Percentiles rank a stretch among this genome's conserved stretches.
phyloP scores from a whole-genome alignment of 2,329 filamentous ascomycete genomes.

The Sporothrix humicola region DNA sequence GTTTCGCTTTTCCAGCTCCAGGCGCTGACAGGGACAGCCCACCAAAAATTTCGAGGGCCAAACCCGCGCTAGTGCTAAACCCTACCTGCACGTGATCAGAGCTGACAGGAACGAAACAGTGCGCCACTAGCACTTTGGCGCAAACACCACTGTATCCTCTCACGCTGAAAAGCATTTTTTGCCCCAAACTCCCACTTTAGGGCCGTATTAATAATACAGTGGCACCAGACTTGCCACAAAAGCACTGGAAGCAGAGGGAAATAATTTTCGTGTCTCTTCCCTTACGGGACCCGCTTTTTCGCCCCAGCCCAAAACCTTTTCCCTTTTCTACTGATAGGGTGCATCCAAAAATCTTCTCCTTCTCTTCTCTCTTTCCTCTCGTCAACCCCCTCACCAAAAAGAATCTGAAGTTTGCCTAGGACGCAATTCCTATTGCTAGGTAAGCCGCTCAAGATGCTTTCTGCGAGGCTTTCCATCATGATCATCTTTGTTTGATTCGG shows the following conservation, averaged over 20 bases:
- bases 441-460: slow-evolving; percentile 39
- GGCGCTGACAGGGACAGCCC: background rate
- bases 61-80: slow-evolving; percentile 19
- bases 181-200: background rate
- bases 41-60: slow-evolving; percentile 28
- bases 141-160: background rate
- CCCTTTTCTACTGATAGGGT: background rate
- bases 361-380: slow-evolving; percentile 27
- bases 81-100: slow-evolving; percentile 37
- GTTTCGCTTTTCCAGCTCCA: slow-evolving; percentile 21
- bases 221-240: slow-evolving; percentile 20
- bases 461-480: slow-evolving; percentile 31
- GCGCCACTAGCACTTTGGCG: background rate
- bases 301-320: slow-evolving; percentile 24
- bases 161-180: background rate
- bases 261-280: slow-evolving; percentile 16
- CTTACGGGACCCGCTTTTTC: background rate
- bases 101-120: background rate
- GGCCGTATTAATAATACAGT: slow-evolving; percentile 21
- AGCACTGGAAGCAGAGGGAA: background rate
- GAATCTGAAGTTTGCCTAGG: slow-evolving; percentile 41
- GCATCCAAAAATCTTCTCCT: slow-evolving; percentile 18
- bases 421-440: slow-evolving; percentile 42
- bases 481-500: slow-evolving; percentile 22
- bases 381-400: slow-evolving; percentile 33